These are phyloP conservation scores for Candida boleticola DNA, from an alignment of 805 yeast species.

Conservation along the genomic window DNA sequence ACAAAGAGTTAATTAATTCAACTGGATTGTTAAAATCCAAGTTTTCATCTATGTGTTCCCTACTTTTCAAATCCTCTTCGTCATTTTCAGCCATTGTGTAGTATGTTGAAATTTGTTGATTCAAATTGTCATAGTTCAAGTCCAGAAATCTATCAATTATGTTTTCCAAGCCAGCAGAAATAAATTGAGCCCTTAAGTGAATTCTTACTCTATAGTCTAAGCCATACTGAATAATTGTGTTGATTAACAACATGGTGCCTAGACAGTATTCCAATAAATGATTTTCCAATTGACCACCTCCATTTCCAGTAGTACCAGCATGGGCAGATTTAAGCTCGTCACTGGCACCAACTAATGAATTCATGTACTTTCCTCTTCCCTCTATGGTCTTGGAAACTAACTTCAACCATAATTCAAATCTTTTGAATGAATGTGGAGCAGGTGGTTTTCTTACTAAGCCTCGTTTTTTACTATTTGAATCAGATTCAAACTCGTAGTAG, in stretches of 20 bases:
- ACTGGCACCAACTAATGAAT: constrained; percentile 89
- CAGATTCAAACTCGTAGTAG: constrained; percentile 34
- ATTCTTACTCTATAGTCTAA: constrained; percentile 46
- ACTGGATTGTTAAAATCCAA: constrained; percentile 70
- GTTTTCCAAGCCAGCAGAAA: constrained; percentile 53
- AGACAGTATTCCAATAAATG: constrained; percentile 69
- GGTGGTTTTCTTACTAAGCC: constrained; percentile 37
- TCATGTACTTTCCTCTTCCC: constrained; percentile 82
- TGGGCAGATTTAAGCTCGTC: constrained; percentile 62
- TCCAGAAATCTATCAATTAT: constrained; percentile 51
- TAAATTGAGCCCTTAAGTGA: constrained; percentile 58
- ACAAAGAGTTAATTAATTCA: constrained; percentile 58
- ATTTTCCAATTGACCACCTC: constrained; percentile 51
- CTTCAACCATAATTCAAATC: constrained; percentile 71
- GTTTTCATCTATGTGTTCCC: constrained; percentile 35
- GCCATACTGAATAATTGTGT: constrained; percentile 56
- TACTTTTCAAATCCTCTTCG: constrained; percentile 40
- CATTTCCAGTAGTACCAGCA: constrained; percentile 23
- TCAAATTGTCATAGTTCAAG: constrained; percentile 56
- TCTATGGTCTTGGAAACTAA: constrained; percentile 66
- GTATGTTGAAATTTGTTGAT: constrained; percentile 65
- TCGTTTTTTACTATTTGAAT: constrained; percentile 13
- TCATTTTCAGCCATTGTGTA: constrained; percentile 56
- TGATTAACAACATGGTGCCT: constrained; percentile 67
- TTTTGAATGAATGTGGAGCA: constrained; percentile 34